phyloP scores from a whole-genome alignment of 441 rosid species.

The Omphalea diandra region DNA sequence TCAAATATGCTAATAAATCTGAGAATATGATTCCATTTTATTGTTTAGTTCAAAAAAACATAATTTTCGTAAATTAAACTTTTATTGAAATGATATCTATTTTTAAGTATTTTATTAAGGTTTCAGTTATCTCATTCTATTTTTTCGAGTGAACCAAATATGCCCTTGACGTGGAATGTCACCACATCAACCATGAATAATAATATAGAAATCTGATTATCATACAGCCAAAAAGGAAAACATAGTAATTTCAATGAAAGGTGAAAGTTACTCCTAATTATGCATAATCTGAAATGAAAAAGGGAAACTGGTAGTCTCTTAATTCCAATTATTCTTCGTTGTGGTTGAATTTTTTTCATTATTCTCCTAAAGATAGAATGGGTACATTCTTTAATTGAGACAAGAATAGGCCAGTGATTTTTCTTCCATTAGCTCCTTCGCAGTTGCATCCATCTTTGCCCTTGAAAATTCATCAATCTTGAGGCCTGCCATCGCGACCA shows the following conservation, averaged over 20 bases:
- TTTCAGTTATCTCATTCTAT: no score
- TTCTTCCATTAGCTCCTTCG: conserved; percentile 72
- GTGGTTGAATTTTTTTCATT: background rate
- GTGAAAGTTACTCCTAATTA: background rate
- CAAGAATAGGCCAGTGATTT: conserved; percentile 59
- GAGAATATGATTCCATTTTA: no score
- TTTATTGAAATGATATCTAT: no score
- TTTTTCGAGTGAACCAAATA: no score
- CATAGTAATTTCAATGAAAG: background rate
- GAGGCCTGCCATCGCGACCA: conserved; percentile 43
- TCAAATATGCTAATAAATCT: no score
- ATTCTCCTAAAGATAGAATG: background rate
- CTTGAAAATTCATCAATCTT: conserved; percentile 69
- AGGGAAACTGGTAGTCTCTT: background rate
- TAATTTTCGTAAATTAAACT: no score
- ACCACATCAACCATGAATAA: no score
- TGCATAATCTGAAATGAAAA: background rate
- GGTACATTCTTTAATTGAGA: conserved; percentile 30
- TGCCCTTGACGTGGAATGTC: no score
- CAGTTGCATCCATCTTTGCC: conserved; percentile 73
- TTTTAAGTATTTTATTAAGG: no score
- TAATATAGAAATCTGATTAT: background rate
- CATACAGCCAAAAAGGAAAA: background rate
- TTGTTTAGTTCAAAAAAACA: no score
- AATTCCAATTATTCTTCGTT: background rate